Evolutionary conservation across 2,329 filamentous ascomycete genomes (phyloP).

Genomic region (Aspergillus sp.): DNA sequence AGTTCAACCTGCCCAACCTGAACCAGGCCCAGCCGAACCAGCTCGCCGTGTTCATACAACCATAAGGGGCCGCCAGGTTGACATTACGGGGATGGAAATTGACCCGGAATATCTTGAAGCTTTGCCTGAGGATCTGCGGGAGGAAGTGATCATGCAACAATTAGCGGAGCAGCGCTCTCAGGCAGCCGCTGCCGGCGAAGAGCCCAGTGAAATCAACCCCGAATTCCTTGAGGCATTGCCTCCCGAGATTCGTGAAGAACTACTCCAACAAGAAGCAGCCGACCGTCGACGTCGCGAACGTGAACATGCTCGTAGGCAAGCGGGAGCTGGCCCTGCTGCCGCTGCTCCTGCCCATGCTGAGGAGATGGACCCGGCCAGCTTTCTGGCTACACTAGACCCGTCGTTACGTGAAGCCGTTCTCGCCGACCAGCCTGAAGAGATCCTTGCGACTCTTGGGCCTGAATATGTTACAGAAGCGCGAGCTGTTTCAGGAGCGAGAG

Average conservation of each 20-base stretch:
- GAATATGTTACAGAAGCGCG: constrained; percentile 86
- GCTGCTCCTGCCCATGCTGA: constrained; percentile 57
- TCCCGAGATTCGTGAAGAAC: constrained; percentile 82
- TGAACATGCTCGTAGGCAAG: constrained; percentile 72
- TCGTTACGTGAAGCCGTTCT: constrained; percentile 81
- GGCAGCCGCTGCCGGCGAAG: constrained; percentile 68
- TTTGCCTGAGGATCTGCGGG: constrained; percentile 93
- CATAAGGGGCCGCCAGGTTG: constrained; percentile 81
- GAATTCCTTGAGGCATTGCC: constrained; percentile 94
- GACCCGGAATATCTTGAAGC: constrained; percentile 92
- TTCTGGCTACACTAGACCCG: constrained; percentile 85
- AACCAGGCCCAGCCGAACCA: constrained; percentile 51
- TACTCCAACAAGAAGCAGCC: constrained; percentile 84
- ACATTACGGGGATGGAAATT: constrained; percentile 92
- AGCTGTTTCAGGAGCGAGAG: constrained; percentile 60
- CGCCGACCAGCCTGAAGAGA: constrained; percentile 86
- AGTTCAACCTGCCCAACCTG: constrained; percentile 37
- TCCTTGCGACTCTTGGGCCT: constrained; percentile 78
- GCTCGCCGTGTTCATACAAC: constrained; percentile 70
- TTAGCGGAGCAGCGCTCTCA: constrained; percentile 79
- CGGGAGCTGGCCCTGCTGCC: constrained; percentile 41
- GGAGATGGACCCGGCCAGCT: constrained; percentile 91
- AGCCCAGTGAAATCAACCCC: constrained; percentile 68
- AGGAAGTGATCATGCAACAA: constrained; percentile 92
- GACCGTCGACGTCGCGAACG: constrained; percentile 86